phyloP scores from a whole-genome alignment of 805 yeast genomes.

The Sungouiella thailandica region DNA sequence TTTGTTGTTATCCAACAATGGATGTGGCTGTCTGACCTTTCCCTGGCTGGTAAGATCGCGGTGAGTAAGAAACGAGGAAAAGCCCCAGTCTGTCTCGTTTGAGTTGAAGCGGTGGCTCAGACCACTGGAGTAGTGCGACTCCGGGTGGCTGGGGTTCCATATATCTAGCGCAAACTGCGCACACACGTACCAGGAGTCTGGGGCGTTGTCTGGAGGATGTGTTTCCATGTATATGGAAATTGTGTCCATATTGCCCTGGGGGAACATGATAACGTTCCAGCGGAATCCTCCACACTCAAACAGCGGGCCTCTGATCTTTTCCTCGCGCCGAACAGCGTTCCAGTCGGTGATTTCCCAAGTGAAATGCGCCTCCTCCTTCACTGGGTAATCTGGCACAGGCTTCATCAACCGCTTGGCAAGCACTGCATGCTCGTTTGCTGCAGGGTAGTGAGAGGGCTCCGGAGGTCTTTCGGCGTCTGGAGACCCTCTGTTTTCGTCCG shows the following conservation, averaged over 20 bases:
- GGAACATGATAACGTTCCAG: conserved; percentile 73
- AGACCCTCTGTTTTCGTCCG: conserved; percentile 1
- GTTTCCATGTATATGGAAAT: conserved; percentile 82
- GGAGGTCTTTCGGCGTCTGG: neutral
- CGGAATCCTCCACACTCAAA: conserved; percentile 58
- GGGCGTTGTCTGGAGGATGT: conserved; percentile 33
- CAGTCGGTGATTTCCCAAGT: conserved; percentile 53
- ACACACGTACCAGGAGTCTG: conserved; percentile 73
- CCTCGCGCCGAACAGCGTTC: conserved; percentile 33
- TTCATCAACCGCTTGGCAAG: conserved; percentile 31
- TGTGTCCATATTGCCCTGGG: conserved; percentile 58
- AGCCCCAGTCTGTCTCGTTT: conserved; percentile 93
- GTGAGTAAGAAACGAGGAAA: conserved; percentile 54
- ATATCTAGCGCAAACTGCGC: conserved; percentile 83
- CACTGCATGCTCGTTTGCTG: conserved; percentile 27
- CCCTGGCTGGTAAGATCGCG: conserved; percentile 38
- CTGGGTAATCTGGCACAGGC: conserved; percentile 37
- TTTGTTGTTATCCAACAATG: conserved; percentile 48
- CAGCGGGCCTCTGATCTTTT: conserved; percentile 42
- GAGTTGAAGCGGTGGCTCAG: conserved; percentile 77
- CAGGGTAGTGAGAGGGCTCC: conserved; percentile 9
- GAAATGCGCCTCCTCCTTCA: conserved; percentile 25
- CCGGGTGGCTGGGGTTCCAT: conserved; percentile 75
- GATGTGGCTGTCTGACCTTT: conserved; percentile 20
- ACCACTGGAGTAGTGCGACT: conserved; percentile 51